Conservation (phyloP, 2,329 filamentous ascomycete species). For the Paramyrothecium roridum region DNA sequence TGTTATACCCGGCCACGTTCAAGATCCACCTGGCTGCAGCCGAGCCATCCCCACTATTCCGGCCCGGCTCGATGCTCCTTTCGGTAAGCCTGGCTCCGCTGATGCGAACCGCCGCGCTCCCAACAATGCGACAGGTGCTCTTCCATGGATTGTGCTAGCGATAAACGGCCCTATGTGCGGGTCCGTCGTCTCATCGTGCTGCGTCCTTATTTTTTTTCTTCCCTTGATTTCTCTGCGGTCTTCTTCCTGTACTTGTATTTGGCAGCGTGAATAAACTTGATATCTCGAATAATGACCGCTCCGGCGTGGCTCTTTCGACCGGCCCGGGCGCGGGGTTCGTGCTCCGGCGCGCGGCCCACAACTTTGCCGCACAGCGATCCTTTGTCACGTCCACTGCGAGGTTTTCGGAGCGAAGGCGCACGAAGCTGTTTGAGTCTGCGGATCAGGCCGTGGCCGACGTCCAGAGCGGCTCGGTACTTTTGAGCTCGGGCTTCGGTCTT, state of each 20-base stretch:
- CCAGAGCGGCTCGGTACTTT: slow-evolving; percentile 64
- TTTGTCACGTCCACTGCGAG: neutral
- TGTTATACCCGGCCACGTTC: neutral
- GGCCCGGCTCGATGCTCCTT: neutral
- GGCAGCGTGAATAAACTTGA: neutral
- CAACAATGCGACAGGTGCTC: neutral
- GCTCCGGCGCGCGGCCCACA: neutral
- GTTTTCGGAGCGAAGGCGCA: slow-evolving; percentile 12
- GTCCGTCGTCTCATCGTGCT: neutral
- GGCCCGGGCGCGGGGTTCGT: neutral
- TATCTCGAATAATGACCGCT: neutral
- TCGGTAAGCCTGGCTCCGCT: neutral
- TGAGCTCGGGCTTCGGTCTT: slow-evolving; percentile 82
- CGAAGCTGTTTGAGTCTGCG: slow-evolving; percentile 52
- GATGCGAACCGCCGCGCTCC: neutral
- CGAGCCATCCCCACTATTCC: neutral
- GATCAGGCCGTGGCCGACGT: slow-evolving; percentile 69
- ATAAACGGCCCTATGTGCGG: neutral
- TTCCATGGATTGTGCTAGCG: neutral
- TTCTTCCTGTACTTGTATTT: neutral
- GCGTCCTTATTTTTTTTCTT: neutral
- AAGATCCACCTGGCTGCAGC: neutral
- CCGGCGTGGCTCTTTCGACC: neutral
- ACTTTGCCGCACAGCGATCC: neutral
- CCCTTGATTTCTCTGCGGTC: neutral